Evolutionary conservation across 495 filamentous ascomycete species (phyloP).

Genomic region (Aspergillus leporis): DNA sequence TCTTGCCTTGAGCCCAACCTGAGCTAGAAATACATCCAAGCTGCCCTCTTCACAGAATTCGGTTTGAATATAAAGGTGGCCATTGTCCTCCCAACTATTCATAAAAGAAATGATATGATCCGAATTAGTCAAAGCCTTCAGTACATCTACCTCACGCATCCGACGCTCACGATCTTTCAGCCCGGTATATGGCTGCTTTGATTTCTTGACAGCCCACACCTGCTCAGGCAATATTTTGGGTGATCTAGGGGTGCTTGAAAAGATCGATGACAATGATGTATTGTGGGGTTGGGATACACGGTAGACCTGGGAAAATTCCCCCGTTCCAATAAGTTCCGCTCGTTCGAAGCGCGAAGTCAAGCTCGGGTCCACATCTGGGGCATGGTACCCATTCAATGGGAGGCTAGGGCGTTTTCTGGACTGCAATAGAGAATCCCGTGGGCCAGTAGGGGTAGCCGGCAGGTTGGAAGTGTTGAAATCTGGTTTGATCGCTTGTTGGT

Average conservation of each 20-base stretch:
- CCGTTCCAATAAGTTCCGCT: conserved; percentile 75
- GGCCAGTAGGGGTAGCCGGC: conserved; percentile 78
- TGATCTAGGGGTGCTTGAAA: conserved; percentile 42
- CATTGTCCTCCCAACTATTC: conserved; percentile 80
- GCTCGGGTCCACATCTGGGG: conserved; percentile 67
- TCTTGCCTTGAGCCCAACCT: conserved; percentile 77
- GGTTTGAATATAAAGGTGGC: conserved; percentile 91
- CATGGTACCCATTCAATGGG: conserved; percentile 55
- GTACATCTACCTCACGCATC: conserved; percentile 74
- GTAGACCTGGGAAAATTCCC: conserved; percentile 92
- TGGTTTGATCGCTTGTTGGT: conserved; percentile 40
- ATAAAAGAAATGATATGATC: conserved; percentile 82
- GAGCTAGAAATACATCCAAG: conserved; percentile 75
- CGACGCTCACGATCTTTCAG: conserved; percentile 72
- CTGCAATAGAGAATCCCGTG: conserved; percentile 58
- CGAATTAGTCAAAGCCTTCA: conserved; percentile 67
- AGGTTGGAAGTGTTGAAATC: conserved; percentile 50
- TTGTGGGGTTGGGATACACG: conserved; percentile 61
- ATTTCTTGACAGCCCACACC: conserved; percentile 92
- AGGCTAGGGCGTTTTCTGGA: conserved; percentile 50
- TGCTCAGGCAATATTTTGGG: conserved; percentile 47
- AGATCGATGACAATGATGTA: conserved; percentile 42
- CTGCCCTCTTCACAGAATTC: conserved; percentile 94
- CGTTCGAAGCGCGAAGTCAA: conserved; percentile 72
- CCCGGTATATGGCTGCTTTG: conserved; percentile 74